These are phyloP conservation scores for Notholithocarpus densiflorus DNA, from an alignment of 306 rosid genomes.

Conservation along the genomic window DNA sequence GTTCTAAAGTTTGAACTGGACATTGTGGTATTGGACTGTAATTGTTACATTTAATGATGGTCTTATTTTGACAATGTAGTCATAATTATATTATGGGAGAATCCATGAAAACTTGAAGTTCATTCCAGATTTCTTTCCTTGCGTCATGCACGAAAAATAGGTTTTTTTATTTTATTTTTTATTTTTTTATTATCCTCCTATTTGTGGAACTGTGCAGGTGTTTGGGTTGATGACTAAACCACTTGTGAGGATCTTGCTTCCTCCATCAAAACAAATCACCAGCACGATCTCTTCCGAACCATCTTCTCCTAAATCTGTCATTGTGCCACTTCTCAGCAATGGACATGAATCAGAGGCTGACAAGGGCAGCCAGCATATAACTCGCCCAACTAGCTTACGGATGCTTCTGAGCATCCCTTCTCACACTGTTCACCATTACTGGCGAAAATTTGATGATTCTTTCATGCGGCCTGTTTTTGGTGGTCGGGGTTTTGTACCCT, in stretches of 20 bases:
- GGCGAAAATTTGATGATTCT: conserved; percentile 82
- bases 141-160: not conserved
- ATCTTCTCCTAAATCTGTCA: conserved; percentile 58
- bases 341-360: conserved; percentile 39
- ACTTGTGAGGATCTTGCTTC: conserved; percentile 78
- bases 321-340: conserved; percentile 58
- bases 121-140: not conserved
- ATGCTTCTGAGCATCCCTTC: conserved; percentile 59
- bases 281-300: conserved; percentile 60
- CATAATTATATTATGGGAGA: not conserved
- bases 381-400: conserved; percentile 45
- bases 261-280: conserved; percentile 43
- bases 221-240: conserved; percentile 95
- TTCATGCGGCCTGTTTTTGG: conserved; percentile 94
- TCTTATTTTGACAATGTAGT: not conserved
- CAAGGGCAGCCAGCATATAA: conserved; percentile 19
- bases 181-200: not conserved
- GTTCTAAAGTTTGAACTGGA: not conserved
- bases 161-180: not conserved
- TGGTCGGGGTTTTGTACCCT: conserved; percentile 90
- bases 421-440: conserved; percentile 72
- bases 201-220: conserved; percentile 55
- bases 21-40: not conserved
- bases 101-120: not conserved
- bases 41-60: not conserved